Evolutionary conservation across 208 protist genomes (phyloP).

Genomic region (Trypanosoma avium): DNA sequence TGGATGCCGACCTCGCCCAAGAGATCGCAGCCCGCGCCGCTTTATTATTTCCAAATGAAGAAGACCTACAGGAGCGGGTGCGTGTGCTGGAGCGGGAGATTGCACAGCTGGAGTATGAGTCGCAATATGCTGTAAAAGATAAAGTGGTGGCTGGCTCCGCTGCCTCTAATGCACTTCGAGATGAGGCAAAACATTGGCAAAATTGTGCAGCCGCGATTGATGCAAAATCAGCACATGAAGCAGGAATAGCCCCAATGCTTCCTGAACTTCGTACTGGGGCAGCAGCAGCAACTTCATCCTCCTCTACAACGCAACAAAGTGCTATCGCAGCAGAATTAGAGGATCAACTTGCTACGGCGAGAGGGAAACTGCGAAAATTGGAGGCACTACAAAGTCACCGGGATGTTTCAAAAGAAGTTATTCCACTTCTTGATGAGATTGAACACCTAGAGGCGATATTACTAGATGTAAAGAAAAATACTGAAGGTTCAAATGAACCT

Average conservation of each 20-base stretch:
- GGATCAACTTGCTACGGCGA: conserved; percentile 44
- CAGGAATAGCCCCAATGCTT: conserved; percentile 60
- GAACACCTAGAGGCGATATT: conserved; percentile 59
- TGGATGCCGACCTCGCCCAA: conserved; percentile 76
- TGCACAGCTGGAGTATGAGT: conserved; percentile 81
- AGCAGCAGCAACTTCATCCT: conserved; percentile 6
- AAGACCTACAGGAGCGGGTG: conserved; percentile 57
- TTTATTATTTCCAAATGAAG: conserved; percentile 72
- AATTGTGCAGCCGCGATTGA: conserved; percentile 63
- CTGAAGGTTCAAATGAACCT: background rate
- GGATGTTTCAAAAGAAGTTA: conserved; percentile 73
- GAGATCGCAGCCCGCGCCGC: conserved; percentile 75
- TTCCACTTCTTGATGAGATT: conserved; percentile 74
- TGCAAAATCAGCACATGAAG: conserved; percentile 72
- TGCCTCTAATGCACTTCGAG: conserved; percentile 60
- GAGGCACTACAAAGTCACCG: conserved; percentile 64
- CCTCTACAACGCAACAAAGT: conserved; percentile 27
- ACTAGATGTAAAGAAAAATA: conserved; percentile 42
- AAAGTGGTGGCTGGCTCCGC: conserved; percentile 63
- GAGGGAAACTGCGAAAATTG: conserved; percentile 54
- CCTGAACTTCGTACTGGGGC: no score
- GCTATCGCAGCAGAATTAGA: conserved; percentile 63
- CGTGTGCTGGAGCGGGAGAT: conserved; percentile 66
- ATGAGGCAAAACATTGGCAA: conserved; percentile 69
- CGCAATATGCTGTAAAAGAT: conserved; percentile 79